A percentile compares a stretch with the other conserved stretches of the same genome.
Conservation (phyloP, 2,329 filamentous ascomycete genomes). For the Nothomitra cinnamomea region DNA sequence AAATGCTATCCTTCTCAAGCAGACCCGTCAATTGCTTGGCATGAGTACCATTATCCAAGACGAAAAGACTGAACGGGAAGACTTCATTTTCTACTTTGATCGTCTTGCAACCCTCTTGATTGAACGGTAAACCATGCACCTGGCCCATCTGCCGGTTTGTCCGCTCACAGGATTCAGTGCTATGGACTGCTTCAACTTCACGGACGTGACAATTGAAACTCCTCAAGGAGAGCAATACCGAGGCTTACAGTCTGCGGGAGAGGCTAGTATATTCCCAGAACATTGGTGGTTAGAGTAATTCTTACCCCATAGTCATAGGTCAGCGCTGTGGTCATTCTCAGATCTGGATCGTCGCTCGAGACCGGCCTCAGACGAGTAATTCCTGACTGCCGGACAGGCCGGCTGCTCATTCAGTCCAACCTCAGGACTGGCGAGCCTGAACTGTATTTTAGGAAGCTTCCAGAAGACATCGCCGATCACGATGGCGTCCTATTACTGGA, state of each 20-base stretch:
- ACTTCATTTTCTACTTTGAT: slow-evolving; percentile 97
- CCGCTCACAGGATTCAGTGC: slow-evolving; percentile 34
- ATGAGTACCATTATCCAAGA: slow-evolving; percentile 88
- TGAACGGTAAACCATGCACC: slow-evolving; percentile 36
- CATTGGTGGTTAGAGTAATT: neutral
- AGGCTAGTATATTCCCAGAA: slow-evolving; percentile 18
- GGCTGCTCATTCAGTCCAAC: slow-evolving; percentile 82
- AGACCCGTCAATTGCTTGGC: slow-evolving; percentile 64
- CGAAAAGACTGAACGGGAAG: slow-evolving; percentile 60
- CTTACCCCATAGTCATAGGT: slow-evolving; percentile 22
- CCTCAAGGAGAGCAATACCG: slow-evolving; percentile 52
- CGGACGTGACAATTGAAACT: slow-evolving; percentile 46
- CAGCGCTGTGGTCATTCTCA: slow-evolving; percentile 74
- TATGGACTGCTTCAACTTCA: slow-evolving; percentile 59
- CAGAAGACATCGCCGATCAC: slow-evolving; percentile 53
- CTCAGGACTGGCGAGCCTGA: slow-evolving; percentile 76
- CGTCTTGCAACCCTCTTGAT: slow-evolving; percentile 70
- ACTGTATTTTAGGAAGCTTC: slow-evolving; percentile 73
- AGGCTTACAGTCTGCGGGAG: slow-evolving; percentile 53
- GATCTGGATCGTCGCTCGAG: slow-evolving; percentile 79
- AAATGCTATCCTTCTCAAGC: slow-evolving; percentile 56
- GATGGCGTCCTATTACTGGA: slow-evolving; percentile 76
- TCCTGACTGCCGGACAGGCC: slow-evolving; percentile 78
- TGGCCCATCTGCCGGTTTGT: slow-evolving; percentile 4
- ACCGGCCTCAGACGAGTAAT: slow-evolving; percentile 77